Evolutionary conservation across 2,329 filamentous ascomycete species (phyloP).

Genomic region (Chaetomium sp.): DNA sequence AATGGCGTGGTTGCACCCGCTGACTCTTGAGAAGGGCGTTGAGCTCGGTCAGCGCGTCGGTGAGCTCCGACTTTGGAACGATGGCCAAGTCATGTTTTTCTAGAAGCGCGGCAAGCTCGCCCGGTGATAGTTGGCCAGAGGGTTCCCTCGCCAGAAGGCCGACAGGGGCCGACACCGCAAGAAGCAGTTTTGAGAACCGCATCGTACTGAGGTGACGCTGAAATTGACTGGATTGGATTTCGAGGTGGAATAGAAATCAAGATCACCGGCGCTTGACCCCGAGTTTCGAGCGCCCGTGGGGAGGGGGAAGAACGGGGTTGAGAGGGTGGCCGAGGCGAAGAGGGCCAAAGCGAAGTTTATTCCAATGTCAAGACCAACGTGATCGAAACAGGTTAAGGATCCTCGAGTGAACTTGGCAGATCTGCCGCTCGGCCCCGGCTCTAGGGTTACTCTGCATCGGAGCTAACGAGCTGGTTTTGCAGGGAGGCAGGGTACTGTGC

Average conservation of each 20-base stretch:
- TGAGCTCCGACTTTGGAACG: slow-evolving; percentile 50
- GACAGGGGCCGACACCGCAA: slow-evolving; percentile 14
- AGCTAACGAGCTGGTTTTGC: neutral
- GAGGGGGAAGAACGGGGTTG: neutral
- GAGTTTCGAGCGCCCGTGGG: neutral
- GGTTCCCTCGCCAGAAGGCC: slow-evolving; percentile 14
- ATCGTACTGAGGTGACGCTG: neutral
- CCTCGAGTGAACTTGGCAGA: neutral
- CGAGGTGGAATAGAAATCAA: neutral
- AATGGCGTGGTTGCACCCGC: slow-evolving; percentile 33
- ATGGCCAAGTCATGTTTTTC: slow-evolving; percentile 49
- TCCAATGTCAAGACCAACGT: neutral
- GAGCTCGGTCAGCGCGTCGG: slow-evolving; percentile 48
- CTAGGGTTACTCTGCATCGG: neutral
- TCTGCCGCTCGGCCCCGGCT: neutral
- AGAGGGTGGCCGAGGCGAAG: neutral
- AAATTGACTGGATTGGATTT: neutral
- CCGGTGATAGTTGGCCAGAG: slow-evolving; percentile 9
- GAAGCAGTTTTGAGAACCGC: slow-evolving; percentile 16
- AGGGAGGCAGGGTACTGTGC: neutral
- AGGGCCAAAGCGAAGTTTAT: slow-evolving; percentile 1
- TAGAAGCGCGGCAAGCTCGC: slow-evolving; percentile 44
- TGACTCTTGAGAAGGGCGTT: slow-evolving; percentile 45
- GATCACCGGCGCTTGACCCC: neutral
- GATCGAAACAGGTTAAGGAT: neutral